Percentiles rank a stretch among this genome's conserved stretches.
Conservation (phyloP, 257 asterid species). For the Solanum infundibuliforme region DNA sequence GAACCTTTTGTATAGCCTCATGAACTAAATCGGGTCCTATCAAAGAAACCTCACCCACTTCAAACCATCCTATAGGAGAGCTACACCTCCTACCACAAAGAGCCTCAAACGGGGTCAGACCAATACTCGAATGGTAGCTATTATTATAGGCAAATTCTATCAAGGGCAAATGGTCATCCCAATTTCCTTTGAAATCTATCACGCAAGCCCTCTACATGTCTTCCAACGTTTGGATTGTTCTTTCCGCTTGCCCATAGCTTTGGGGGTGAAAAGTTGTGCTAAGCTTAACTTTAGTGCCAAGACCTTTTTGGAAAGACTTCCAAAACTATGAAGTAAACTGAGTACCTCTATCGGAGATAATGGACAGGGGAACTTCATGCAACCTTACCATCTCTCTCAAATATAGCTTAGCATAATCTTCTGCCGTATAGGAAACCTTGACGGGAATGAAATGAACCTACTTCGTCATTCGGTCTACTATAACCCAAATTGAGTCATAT, state of each 20-base stretch:
- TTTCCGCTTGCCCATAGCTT: neutral
- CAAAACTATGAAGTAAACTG: neutral
- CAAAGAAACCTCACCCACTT: neutral
- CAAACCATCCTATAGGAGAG: too few species aligned
- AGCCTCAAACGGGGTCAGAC: neutral
- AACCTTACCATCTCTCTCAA: neutral
- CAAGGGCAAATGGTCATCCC: neutral
- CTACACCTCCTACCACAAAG: neutral
- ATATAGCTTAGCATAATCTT: too few species aligned
- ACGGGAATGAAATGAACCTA: too few species aligned
- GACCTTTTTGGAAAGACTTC: neutral
- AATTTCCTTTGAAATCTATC: neutral
- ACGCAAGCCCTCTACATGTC: neutral
- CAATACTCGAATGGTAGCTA: neutral
- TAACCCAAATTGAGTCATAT: neutral
- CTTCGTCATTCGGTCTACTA: neutral
- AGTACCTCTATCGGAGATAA: neutral
- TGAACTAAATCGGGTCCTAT: neutral
- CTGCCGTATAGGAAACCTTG: too few species aligned
- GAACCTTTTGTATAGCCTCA: neutral
- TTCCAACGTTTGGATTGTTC: neutral
- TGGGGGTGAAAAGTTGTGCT: neutral
- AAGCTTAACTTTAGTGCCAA: too few species aligned
- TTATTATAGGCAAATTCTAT: neutral
- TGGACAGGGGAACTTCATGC: neutral